Conservation (phyloP, 768 basidiomycete species). For the Mycena galopus region DNA sequence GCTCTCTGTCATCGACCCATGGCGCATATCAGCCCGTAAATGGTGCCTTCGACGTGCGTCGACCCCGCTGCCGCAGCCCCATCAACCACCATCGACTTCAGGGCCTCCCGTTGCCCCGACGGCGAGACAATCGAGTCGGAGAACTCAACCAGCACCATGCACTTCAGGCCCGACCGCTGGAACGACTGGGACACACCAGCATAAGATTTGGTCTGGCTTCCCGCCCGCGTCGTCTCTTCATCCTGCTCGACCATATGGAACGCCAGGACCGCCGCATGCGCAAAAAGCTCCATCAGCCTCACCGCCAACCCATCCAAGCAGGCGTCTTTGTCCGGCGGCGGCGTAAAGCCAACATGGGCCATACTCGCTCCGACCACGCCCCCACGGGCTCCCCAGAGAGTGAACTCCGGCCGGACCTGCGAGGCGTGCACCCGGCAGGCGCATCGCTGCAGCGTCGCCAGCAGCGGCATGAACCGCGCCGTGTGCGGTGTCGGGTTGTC, state of each 20-base stretch:
- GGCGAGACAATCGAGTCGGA: slow-evolving; percentile 27
- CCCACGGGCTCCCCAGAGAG: slow-evolving; percentile 11
- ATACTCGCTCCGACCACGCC: slow-evolving; percentile 23
- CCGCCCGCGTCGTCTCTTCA: slow-evolving; percentile 18
- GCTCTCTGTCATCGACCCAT: slow-evolving; percentile 18
- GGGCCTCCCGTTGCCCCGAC: slow-evolving; percentile 18
- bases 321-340: slow-evolving; percentile 22
- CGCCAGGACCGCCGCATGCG: slow-evolving; percentile 25
- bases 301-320: slow-evolving; percentile 23
- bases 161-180: slow-evolving; percentile 26
- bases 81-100: slow-evolving; percentile 26
- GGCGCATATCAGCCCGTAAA: slow-evolving; percentile 28
- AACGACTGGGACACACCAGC: slow-evolving; percentile 20
- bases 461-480: slow-evolving; percentile 24
- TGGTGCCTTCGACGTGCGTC: slow-evolving; percentile 17
- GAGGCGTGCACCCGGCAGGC: slow-evolving; percentile 26
- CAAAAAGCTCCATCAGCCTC: slow-evolving; percentile 23
- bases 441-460: slow-evolving; percentile 25
- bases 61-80: slow-evolving; percentile 19
- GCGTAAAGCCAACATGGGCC: slow-evolving; percentile 25
- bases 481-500: slow-evolving; percentile 26
- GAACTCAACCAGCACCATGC: slow-evolving; percentile 29
- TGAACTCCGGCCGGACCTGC: slow-evolving; percentile 24
- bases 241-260: slow-evolving; percentile 28
- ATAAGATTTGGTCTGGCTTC: slow-evolving; percentile 28